Base-by-base conservation (phyloP, 2,329 filamentous ascomycete species). In the Graphilbum sp. region DNA sequence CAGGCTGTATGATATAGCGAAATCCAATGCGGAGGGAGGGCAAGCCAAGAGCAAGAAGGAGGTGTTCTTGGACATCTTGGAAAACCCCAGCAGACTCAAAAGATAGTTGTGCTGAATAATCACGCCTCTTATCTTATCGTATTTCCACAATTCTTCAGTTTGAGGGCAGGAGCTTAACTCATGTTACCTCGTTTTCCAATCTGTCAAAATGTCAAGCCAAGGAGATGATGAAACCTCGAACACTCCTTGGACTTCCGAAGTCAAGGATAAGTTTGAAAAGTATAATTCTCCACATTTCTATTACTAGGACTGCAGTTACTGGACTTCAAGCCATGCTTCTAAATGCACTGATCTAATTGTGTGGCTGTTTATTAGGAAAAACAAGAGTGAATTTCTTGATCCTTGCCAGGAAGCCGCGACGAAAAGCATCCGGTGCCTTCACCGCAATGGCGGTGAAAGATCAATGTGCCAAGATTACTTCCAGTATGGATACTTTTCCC, bases 391-490 rank as follows among this genome's bases (percentile, higher is more conserved):
- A 55, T 96, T 80, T 61, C 85, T 83, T 56, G 90, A 98, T 51
- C 90, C 90, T 2, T 98, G 90, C 58, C 88, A 96, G 56, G 88
- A 94, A 51, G 85, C 85, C 5, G 88, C 90, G 8, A 66, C 79
- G 47, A 72, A 72, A 52, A 95, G 87, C 59, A 77, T 95, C 48
- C 78, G 75, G 55, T 98, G 90, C 52, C 62, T 98, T 52, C 79
- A 86, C 54, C 74, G 90, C 18, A 98, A 98, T 55, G 77, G 71
- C 18, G 87, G 83, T 13, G 85, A 96, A 54, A 72, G 77, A 47
- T 66, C 77, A n/a, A 81, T 96, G 80, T 98, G 90, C 54, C 68
- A 70, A 46, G 88, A 96, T 57, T 96, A 92, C 55, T 96, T 98
- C 54, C 84, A 95, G 86, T 95, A 56, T 60, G 82, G n/a, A n/a